These are phyloP conservation scores for Abrus precatorius DNA, from an alignment of 306 rosid species.

Conservation along the genomic window DNA sequence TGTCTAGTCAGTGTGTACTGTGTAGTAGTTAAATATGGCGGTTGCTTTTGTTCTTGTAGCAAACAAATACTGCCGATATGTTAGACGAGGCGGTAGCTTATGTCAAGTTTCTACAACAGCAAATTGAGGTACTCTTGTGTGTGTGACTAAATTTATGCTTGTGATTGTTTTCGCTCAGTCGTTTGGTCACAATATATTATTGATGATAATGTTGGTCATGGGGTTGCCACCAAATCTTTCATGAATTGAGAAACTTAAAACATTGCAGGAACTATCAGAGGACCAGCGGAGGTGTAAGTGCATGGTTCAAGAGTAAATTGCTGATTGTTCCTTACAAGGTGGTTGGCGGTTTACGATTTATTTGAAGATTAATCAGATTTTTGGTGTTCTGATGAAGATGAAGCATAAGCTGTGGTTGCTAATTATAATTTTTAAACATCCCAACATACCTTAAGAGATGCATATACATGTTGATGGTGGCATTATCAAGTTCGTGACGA, in stretches of 20 bases:
- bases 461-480: conserved; percentile 44
- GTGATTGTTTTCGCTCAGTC: not conserved
- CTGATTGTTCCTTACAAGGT: conserved; percentile 32
- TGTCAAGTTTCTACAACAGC: conserved; percentile 85
- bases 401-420: conserved; percentile 27
- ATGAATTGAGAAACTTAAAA: conserved; percentile 33
- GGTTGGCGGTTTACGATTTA: conserved; percentile 24
- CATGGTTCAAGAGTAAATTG: conserved; percentile 56
- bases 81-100: conserved; percentile 92
- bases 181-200: not conserved
- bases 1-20: not conserved
- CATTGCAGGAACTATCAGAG: conserved; percentile 86
- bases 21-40: not conserved
- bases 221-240: not conserved
- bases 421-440: conserved; percentile 13
- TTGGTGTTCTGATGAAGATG: conserved; percentile 48
- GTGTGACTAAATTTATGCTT: conserved; percentile 14
- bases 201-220: not conserved
- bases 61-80: conserved; percentile 96
- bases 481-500: conserved; percentile 42
- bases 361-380: conserved; percentile 53
- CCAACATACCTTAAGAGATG: conserved; percentile 48
- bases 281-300: conserved; percentile 79
- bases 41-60: conserved; percentile 66
- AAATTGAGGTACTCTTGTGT: conserved; percentile 74